A percentile compares a stretch with the other conserved stretches of the same genome.
Evolutionary conservation across 2,329 filamentous ascomycete genomes (phyloP).

Genomic region (Whalleya microplaca): DNA sequence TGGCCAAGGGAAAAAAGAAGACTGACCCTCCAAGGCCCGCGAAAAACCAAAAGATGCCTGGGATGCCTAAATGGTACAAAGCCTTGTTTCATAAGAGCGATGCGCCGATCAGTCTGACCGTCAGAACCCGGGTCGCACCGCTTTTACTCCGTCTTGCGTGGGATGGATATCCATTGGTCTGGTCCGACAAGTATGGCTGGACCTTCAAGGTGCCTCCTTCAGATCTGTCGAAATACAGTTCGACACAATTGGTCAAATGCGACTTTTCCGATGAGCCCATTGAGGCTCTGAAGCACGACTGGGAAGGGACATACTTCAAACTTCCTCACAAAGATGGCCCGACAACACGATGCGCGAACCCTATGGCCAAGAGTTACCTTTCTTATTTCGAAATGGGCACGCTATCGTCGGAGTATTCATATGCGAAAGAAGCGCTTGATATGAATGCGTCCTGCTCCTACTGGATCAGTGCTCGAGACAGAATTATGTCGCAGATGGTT

Average conservation of each 20-base stretch:
- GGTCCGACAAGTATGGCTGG: slow-evolving; percentile 94
- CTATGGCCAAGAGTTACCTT: slow-evolving; percentile 89
- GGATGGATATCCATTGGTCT: slow-evolving; percentile 87
- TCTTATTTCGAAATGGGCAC: slow-evolving; percentile 89
- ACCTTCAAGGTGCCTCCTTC: slow-evolving; percentile 75
- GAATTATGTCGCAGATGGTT: slow-evolving; percentile 94
- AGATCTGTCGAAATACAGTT: slow-evolving; percentile 66
- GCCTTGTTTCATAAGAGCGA: slow-evolving; percentile 76
- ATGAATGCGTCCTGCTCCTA: slow-evolving; percentile 99
- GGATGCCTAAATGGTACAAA: slow-evolving; percentile 96
- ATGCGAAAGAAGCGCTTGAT: slow-evolving; percentile 92
- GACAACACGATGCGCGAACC: slow-evolving; percentile 78
- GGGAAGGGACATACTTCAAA: slow-evolving; percentile 77
- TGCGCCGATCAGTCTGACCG: slow-evolving; percentile 74
- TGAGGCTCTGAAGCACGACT: slow-evolving; percentile 67
- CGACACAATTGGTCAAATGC: slow-evolving; percentile 73
- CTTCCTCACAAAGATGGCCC: slow-evolving; percentile 96
- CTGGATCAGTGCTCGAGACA: slow-evolving; percentile 94
- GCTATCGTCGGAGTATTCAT: slow-evolving; percentile 82
- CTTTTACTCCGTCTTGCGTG: slow-evolving; percentile 82
- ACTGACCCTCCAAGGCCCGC: slow-evolving; percentile 75
- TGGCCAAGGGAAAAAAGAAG: slow-evolving; percentile 92
- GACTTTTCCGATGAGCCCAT: slow-evolving; percentile 78
- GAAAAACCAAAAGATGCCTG: slow-evolving; percentile 87
- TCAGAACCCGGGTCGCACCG: slow-evolving; percentile 86